Conservation (phyloP, 202 grass and related monocot species). For the Hordeum pubiflorum region DNA sequence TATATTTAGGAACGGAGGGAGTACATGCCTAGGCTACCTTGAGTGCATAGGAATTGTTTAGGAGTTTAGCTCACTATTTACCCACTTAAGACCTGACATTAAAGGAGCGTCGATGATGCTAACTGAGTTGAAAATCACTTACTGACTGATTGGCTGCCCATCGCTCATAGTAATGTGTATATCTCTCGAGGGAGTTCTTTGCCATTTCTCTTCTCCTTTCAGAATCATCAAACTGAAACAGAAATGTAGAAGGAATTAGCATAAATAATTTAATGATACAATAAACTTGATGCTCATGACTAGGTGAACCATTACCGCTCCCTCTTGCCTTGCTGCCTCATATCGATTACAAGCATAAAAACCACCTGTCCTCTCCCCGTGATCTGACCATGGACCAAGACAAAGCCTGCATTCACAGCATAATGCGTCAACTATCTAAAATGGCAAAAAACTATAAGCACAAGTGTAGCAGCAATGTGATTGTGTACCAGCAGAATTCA, state of each 20-base stretch:
- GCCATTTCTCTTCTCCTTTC: constrained; percentile 99
- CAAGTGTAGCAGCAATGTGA: constrained; percentile 11
- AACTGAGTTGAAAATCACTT: constrained; percentile 35
- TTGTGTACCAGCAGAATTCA: constrained; percentile 91
- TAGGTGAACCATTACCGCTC: constrained; percentile 56
- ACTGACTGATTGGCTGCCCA: constrained; percentile 98
- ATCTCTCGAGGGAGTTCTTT: constrained; percentile 97
- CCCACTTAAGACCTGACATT: background rate
- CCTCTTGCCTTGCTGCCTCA: constrained; percentile 92
- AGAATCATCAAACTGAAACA: constrained; percentile 89
- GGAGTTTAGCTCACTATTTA: background rate
- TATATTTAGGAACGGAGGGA: too few relatives aligned
- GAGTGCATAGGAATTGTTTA: background rate
- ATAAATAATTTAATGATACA: background rate
- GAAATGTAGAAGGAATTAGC: background rate
- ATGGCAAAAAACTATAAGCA: constrained; percentile 4
- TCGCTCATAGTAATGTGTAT: constrained; percentile 97
- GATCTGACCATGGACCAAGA: constrained; percentile 93
- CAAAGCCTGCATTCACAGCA: constrained; percentile 58
- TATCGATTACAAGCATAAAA: constrained; percentile 99
- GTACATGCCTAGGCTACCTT: background rate
- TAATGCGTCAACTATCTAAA: constrained; percentile 11
- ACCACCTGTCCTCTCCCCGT: constrained; percentile 90
- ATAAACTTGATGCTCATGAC: background rate
- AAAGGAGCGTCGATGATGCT: background rate